Base-by-base conservation (phyloP, 2,329 filamentous ascomycete genomes). In the Teratosphaeriaceae sp. region DNA sequence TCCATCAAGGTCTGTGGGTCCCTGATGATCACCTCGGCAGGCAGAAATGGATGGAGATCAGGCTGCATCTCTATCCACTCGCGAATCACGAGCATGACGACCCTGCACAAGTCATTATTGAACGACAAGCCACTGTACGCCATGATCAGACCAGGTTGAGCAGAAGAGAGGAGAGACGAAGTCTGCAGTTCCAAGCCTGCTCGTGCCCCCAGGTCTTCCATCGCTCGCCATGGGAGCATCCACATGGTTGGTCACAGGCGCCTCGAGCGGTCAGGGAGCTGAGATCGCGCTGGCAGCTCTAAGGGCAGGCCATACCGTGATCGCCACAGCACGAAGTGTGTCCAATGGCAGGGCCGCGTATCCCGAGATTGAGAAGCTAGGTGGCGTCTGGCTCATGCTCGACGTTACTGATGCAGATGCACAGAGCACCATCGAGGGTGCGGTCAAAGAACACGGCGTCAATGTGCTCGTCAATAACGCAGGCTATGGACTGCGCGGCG, bases 281-380 rank as follows among this genome's bases (percentile, higher is more conserved):
- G 43, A 47, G 20, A 43, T 55, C 15, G 48, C 50, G 9, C 38
- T 47, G 12, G 43, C 43, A 27, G 52, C 50, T 18, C 42, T 55
- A 1, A 12, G 29, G 9, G 30, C 41, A 19, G 50, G 48, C 20
- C 45, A 51, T 41, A 26, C 33, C 20, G 49, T 48, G n/a, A 43
- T 52, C 16, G 50, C 30, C 11, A 52, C 50, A 21, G 43, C 46
- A 18, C 47, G 51, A 20, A 43, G 46, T 31, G 34, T 45, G 16
- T 26, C 29, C 11, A 35, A 30, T 18, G 51, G 50, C 2, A 31
- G 22, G 16, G 18, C 40, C 3, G 36, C 34, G 2, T 29, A 40
- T 20, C 36, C 40, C 8, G 40, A 47, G 8, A 45, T 52, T 13
- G 43, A 48, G 26, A 33, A 23, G 5, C 43, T 41, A 4, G 50